These are phyloP conservation scores for Biscogniauxia sp. DNA, from an alignment of 2,329 filamentous ascomycete genomes.

Conservation along the genomic window DNA sequence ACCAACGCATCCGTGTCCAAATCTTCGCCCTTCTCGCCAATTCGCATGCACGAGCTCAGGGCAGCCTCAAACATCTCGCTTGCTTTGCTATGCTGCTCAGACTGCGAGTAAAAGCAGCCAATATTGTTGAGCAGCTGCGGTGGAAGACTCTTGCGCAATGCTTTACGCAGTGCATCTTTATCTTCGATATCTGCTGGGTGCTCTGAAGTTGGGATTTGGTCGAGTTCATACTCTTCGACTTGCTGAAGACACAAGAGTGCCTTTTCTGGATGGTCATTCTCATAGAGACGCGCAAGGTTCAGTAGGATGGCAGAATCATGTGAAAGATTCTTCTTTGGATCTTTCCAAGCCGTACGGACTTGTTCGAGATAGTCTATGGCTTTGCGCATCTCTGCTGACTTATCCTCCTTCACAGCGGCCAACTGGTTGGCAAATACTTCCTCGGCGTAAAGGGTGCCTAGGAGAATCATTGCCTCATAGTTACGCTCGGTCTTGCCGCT, in stretches of 20 bases:
- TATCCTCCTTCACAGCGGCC: slow-evolving; percentile 77
- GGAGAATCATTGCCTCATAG: slow-evolving; percentile 85
- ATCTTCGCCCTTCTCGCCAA: slow-evolving; percentile 70
- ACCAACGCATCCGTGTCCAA: slow-evolving; percentile 88
- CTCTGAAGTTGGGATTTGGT: slow-evolving; percentile 71
- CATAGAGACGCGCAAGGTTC: slow-evolving; percentile 89
- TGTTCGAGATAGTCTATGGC: slow-evolving; percentile 80
- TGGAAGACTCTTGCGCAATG: slow-evolving; percentile 74
- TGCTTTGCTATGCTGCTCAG: slow-evolving; percentile 75
- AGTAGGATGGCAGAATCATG: slow-evolving; percentile 86
- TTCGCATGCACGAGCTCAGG: slow-evolving; percentile 79
- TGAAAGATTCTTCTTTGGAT: slow-evolving; percentile 77
- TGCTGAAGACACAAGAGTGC: slow-evolving; percentile 88
- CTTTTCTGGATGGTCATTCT: slow-evolving; percentile 81
- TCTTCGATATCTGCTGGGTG: slow-evolving; percentile 59
- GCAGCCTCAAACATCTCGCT: slow-evolving; percentile 91
- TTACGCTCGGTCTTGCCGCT: slow-evolving; percentile 59
- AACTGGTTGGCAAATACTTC: slow-evolving; percentile 82
- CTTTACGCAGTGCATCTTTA: slow-evolving; percentile 56
- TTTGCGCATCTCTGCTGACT: slow-evolving; percentile 79
- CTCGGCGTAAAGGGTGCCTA: slow-evolving; percentile 90
- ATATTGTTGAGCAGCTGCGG: slow-evolving; percentile 97
- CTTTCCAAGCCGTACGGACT: slow-evolving; percentile 87
- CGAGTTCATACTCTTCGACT: slow-evolving; percentile 85
- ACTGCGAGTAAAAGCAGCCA: slow-evolving; percentile 90